These are phyloP conservation scores for Solanum lycopersicoides DNA, from an alignment of 257 asterid species.

Conservation along the genomic window DNA sequence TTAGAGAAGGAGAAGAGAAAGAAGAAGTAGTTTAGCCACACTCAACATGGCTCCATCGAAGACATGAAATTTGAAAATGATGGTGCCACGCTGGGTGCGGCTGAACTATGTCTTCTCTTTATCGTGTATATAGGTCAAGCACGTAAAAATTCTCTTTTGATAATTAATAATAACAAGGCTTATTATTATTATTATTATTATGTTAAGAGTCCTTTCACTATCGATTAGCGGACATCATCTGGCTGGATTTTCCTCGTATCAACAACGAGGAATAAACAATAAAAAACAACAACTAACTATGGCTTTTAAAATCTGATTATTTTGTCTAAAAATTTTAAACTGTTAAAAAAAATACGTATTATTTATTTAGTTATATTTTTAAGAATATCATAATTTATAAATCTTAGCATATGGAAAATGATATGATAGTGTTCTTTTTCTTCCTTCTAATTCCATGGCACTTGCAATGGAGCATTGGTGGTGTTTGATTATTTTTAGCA, in stretches of 20 bases:
- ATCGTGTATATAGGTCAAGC: neutral
- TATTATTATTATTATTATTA: too few relatives aligned
- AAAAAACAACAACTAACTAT: too few relatives aligned
- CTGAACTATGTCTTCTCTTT: neutral
- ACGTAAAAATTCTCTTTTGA: neutral
- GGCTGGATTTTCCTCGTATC: too few relatives aligned
- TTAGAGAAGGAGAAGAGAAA: neutral
- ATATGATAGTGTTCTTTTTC: neutral
- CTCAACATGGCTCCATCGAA: neutral
- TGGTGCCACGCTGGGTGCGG: constrained; percentile 28
- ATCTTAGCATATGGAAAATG: neutral
- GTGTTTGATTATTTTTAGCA: neutral
- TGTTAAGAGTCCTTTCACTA: neutral
- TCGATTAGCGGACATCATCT: neutral
- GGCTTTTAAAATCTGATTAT: neutral
- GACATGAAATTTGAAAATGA: neutral
- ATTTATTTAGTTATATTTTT: too few relatives aligned
- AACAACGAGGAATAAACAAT: too few relatives aligned
- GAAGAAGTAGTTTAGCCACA: neutral
- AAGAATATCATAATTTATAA: neutral
- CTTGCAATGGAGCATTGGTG: neutral
- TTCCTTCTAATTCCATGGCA: neutral
- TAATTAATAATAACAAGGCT: neutral
- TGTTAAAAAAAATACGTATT: too few relatives aligned
- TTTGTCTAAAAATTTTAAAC: neutral